These are phyloP conservation scores for Penicillium riverlandense DNA, from an alignment of 495 filamentous ascomycete genomes.

Conservation along the genomic window DNA sequence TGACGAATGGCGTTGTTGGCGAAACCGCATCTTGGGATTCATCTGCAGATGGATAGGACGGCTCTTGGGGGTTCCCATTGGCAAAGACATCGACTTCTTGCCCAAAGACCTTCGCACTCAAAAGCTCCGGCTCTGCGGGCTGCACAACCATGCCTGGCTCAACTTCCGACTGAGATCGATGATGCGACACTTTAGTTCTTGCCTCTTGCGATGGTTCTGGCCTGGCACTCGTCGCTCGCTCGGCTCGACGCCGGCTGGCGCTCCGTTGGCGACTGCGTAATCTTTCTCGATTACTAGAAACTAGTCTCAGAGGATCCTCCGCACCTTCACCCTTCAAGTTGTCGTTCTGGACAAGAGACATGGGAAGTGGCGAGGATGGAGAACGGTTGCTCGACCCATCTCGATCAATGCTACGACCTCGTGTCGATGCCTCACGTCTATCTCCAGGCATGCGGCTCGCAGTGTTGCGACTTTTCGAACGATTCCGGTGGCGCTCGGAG, in stretches of 20 bases:
- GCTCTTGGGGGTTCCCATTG: conserved; percentile 13
- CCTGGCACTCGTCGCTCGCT: conserved; percentile 34
- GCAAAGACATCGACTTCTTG: conserved; percentile 8
- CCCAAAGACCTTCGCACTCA: conserved; percentile 16
- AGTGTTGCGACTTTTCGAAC: conserved; percentile 34
- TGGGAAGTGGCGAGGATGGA: conserved; percentile 74
- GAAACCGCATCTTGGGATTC: conserved; percentile 15
- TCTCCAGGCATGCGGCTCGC: conserved; percentile 43
- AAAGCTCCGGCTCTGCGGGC: conserved; percentile 6
- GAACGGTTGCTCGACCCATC: conserved; percentile 57
- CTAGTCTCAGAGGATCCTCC: conserved; percentile 55
- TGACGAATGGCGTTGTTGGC: conserved; percentile 19
- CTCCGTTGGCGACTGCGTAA: conserved; percentile 56
- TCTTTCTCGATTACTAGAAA: conserved; percentile 53
- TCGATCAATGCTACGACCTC: conserved; percentile 48
- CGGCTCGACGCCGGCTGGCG: conserved; percentile 37
- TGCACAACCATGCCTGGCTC: conserved; percentile 26
- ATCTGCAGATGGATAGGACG: conserved; percentile 8
- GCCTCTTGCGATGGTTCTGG: conserved; percentile 43
- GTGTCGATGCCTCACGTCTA: conserved; percentile 28
- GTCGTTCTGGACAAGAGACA: conserved; percentile 38
- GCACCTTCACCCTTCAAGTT: conserved; percentile 23
- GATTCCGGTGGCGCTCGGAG: conserved; percentile 33
- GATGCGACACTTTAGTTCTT: conserved; percentile 18
- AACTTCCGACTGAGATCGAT: conserved; percentile 33